phyloP scores from a whole-genome alignment of 306 rosid species.

The Astragalus membranaceus region DNA sequence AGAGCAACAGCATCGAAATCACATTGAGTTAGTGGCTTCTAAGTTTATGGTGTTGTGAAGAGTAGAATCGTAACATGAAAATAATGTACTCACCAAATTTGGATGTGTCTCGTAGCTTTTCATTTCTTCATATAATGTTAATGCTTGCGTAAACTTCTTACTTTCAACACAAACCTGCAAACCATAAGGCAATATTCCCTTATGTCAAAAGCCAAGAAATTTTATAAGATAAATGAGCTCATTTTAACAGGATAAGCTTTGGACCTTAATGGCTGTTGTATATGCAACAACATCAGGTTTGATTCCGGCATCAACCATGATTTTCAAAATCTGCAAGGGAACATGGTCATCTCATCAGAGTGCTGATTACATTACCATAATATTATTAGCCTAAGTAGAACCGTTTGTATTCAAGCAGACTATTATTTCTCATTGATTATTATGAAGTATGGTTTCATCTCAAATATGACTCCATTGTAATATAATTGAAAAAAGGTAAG shows the following conservation, averaged over 20 bases:
- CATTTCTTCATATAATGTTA: constrained; percentile 71
- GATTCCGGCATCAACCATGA: constrained; percentile 61
- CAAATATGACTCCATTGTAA: not conserved
- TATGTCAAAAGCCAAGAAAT: constrained; percentile 5
- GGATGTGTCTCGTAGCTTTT: constrained; percentile 62
- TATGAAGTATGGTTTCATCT: not conserved
- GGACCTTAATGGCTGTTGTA: constrained; percentile 85
- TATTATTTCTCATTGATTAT: not conserved
- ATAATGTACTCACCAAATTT: constrained; percentile 58
- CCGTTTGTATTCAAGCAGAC: not conserved
- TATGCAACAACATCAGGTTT: constrained; percentile 86
- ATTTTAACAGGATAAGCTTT: constrained; percentile 19
- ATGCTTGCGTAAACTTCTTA: constrained; percentile 54
- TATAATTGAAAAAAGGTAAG: constrained; percentile 7
- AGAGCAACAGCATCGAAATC: constrained; percentile 12
- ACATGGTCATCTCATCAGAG: constrained; percentile 27
- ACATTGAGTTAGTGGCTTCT: constrained; percentile 1
- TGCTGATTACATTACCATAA: constrained; percentile 12
- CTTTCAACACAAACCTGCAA: constrained; percentile 74
- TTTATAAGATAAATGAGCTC: constrained; percentile 14
- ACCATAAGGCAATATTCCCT: constrained; percentile 29
- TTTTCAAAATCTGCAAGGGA: constrained; percentile 65
- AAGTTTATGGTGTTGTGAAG: constrained; percentile 16
- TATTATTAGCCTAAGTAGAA: not conserved
- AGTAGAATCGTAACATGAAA: constrained; percentile 13